Base-by-base conservation (phyloP, 1,284 basidiomycete genomes). In the Cryptococcus depauperatus region DNA sequence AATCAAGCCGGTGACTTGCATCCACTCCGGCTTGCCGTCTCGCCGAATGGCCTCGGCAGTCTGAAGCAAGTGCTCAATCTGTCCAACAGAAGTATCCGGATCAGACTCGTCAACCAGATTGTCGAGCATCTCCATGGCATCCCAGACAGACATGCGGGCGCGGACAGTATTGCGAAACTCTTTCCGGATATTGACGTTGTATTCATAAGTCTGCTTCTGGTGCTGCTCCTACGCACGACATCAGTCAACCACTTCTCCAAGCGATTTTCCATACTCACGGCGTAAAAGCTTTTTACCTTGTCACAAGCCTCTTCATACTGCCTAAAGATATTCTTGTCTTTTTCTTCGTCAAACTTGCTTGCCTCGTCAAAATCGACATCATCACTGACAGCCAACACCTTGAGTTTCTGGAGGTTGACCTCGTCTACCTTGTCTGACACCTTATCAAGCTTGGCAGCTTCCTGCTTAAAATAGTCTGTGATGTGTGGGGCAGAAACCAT, bases 41-140 rank as follows among this genome's bases (percentile, higher is more conserved):
- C 80, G 74, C 37, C 89, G 78, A 56, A 92, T 91, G 3, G 89
- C 87, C 66, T 93, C 89, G 28, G 89, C 89, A 0, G 89, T 92
- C 67, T 92, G 89, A 2, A 92, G 76, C 2, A 92, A 76, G 64
- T 93, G 89, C 59, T 90, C 85, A 42, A 92, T 91, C 71, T 93
- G 89, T 21, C 84, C 82, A 22, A 87, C 73, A 48, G 52, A 60
- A 16, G 67, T 69, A 55, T 69, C 64, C 14, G 65, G 67, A 50
- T 64, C 88, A 6, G 84, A 87, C 56, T 90, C 85, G 66, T 92
- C 88, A 45, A 92, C 78, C 35, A 93, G 76, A 0, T 83, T 89
- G 64, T 92, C 82, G 48, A 93, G 80, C 75, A 82, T 80, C 63
- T 92, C 87, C 70, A 92, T 89, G 5, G 89, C 89, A 60, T 89